Conservation (phyloP, 202 grass and related monocot genomes). For the Digitaria exilis region DNA sequence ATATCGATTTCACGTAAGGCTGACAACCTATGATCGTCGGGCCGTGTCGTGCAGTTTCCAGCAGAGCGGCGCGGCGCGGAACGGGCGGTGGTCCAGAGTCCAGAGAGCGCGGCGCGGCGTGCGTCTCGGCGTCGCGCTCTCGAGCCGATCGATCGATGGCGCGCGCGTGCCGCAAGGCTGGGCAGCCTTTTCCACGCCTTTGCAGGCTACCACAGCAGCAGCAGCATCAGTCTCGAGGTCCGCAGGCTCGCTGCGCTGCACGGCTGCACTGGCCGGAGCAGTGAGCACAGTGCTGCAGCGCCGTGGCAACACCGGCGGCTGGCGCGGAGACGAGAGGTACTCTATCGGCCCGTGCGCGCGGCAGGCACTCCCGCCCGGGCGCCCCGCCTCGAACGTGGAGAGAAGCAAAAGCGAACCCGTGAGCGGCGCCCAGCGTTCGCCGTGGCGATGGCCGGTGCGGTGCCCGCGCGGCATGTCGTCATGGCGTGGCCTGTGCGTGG, state of each 20-base stretch:
- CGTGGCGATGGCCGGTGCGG: too few relatives aligned
- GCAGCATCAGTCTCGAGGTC: neutral
- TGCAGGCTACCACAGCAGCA: neutral
- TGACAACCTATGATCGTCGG: neutral
- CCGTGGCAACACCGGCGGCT: constrained; percentile 5
- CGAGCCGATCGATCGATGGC: neutral
- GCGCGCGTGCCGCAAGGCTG: neutral
- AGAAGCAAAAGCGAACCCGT: too few relatives aligned
- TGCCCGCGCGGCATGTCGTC: too few relatives aligned
- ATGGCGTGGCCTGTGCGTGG: too few relatives aligned
- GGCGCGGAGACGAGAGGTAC: neutral
- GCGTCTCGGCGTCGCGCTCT: too few relatives aligned
- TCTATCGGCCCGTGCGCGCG: neutral
- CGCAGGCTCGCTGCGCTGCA: too few relatives aligned
- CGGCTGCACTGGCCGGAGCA: too few relatives aligned
- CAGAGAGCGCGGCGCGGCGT: neutral
- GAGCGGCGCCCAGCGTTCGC: too few relatives aligned
- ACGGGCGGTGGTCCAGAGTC: neutral
- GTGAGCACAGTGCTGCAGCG: too few relatives aligned
- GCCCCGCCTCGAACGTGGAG: neutral
- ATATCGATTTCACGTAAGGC: neutral
- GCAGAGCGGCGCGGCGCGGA: neutral
- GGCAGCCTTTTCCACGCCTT: constrained; percentile 7
- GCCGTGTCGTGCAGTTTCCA: neutral
- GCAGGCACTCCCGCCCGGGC: too few relatives aligned